Evolutionary conservation across 176 grass and related monocot species (phyloP), one percentile per base, ranked within the genome.

Genomic region (Avena eriantha): DNA sequence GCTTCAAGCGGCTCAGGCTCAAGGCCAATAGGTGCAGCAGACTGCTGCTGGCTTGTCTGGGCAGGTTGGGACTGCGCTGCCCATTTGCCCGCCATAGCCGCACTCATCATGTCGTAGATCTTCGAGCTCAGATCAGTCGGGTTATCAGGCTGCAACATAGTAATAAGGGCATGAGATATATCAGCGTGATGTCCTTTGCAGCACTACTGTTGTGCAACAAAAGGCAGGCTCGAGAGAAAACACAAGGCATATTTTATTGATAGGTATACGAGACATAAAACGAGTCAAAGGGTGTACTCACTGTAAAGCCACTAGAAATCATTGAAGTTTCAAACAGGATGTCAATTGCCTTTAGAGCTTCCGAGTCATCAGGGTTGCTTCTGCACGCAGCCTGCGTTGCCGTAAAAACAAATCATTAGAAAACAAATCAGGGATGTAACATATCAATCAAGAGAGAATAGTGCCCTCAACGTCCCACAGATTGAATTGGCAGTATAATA

Each of bases 91-190:
- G 80, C 59, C 7, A 99, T 89, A 12, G 97, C 87, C 8, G 58
- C 69, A 22, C 89, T 90, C 92, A 99, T 99, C 97, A 99, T 94
- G 73, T 94, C 89, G 19, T 99, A 99, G 18, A 99, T 99, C 94
- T 96, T 99, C 13, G 89, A 80, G 46, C 90, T 88, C 69, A 99
- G 89, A 47, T 94, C 92, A 0, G 88, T 77, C 0, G 97, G 97
- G 61, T 96, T 96, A 21, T 99, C 97, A 64, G 90, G 92, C 97
- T 99, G 92, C 41, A 88, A 60, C 1, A 80, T 16, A 9, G 75
- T 6, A 84, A 21, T 34, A 72, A 11, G 81, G 10, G 7, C n/a
- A 73, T 80, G 56, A 83, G 21, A 50, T 31, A 19, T 15, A 8
- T 16, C 23, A 22, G 4, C 3, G 13, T 47, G 76, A 29, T 9